Percentiles rank a stretch among this genome's conserved stretches.
phyloP scores from a whole-genome alignment of 2,329 filamentous ascomycete species.

The Leptographium flavum region DNA sequence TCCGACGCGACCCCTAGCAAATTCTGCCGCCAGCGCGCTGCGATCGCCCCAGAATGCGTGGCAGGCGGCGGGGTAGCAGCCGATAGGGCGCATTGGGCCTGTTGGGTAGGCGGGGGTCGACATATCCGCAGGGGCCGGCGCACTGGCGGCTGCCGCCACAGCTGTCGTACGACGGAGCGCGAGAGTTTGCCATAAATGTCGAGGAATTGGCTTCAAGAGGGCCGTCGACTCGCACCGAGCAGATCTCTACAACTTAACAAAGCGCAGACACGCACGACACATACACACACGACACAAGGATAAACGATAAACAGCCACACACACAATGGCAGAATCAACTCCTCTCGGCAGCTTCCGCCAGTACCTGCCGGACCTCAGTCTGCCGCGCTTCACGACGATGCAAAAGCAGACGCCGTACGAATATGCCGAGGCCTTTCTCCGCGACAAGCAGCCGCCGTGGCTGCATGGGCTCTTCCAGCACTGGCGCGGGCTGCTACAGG shows the following conservation, averaged over 20 bases:
- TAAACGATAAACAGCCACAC: no score
- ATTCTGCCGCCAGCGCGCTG: no score
- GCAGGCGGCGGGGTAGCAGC: not conserved
- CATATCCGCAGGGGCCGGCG: no score
- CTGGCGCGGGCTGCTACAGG: constrained; percentile 43
- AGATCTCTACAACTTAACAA: no score
- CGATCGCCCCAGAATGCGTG: no score
- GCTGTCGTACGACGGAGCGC: not conserved
- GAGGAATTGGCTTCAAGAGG: no score
- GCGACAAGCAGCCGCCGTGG: constrained; percentile 49
- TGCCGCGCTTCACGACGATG: constrained; percentile 48
- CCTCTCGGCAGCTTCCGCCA: constrained; percentile 23
- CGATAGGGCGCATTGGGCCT: not conserved
- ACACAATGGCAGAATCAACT: not conserved
- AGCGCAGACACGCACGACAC: no score
- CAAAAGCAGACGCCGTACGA: constrained; percentile 46
- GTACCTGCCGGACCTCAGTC: constrained; percentile 46
- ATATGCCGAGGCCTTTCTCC: constrained; percentile 47
- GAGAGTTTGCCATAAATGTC: no score
- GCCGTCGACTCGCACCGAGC: no score
- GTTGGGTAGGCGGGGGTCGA: not conserved
- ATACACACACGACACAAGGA: no score
- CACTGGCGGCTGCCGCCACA: not conserved
- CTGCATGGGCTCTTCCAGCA: constrained; percentile 45
- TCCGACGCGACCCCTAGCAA: no score